These are phyloP conservation scores for Erysimum cheiranthoides DNA, from an alignment of 345 rosid species.

Conservation along the genomic window DNA sequence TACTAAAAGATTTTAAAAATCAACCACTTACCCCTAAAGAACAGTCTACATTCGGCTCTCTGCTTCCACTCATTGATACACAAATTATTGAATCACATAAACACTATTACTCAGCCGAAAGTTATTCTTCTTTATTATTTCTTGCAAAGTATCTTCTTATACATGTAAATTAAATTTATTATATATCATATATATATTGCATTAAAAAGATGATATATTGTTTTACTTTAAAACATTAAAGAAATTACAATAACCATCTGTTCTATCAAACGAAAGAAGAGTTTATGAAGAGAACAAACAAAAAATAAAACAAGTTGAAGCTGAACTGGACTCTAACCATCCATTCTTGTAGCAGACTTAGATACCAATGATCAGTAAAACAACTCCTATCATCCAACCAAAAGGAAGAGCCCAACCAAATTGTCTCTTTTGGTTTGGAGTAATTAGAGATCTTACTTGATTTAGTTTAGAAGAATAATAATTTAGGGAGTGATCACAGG, in stretches of 20 bases:
- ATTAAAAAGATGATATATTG: neutral
- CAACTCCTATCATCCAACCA: conserved; percentile 35
- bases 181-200: neutral
- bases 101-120: neutral
- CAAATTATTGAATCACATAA: no score
- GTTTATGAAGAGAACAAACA: conserved; percentile 16
- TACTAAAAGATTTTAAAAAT: no score
- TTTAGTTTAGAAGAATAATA: conserved; percentile 28
- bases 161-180: neutral
- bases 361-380: conserved; percentile 37
- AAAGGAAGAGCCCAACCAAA: conserved; percentile 44
- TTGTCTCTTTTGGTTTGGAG: conserved; percentile 26
- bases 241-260: neutral
- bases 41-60: no score
- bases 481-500: conserved; percentile 49
- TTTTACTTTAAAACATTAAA: neutral
- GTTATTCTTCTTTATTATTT: neutral
- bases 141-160: neutral
- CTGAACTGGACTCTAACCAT: conserved; percentile 31
- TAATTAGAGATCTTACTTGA: conserved; percentile 35
- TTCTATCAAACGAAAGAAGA: neutral
- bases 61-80: no score
- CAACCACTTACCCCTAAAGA: no score
- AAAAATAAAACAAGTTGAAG: conserved; percentile 32
- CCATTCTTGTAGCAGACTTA: conserved; percentile 24